phyloP scores from a whole-genome alignment of 176 grass and related monocot species.

The Avena insularis region DNA sequence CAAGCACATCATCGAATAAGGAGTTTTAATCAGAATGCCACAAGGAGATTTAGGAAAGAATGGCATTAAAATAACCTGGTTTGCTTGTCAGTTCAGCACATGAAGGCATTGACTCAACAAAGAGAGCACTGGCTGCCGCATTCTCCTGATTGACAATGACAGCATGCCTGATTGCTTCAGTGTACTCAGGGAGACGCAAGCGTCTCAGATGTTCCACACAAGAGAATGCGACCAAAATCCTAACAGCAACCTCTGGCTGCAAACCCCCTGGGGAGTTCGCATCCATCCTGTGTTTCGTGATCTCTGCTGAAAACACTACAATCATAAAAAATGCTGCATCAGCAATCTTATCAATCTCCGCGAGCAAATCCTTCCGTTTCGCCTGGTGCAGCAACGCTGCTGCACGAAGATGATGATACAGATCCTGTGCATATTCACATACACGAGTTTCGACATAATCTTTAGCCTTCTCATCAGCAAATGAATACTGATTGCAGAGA shows the following conservation, averaged over 20 bases:
- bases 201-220: conserved; percentile 92
- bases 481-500: conserved; percentile 84
- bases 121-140: conserved; percentile 47
- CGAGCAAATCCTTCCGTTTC: conserved; percentile 59
- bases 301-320: conserved; percentile 74
- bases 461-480: conserved; percentile 58
- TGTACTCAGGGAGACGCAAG: conserved; percentile 85
- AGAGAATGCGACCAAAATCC: conserved; percentile 79
- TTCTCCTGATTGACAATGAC: conserved; percentile 76
- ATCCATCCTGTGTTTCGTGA: conserved; percentile 66
- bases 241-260: conserved; percentile 62
- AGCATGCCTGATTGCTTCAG: conserved; percentile 67
- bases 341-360: conserved; percentile 66
- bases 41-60: conserved; percentile 4
- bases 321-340: conserved; percentile 93
- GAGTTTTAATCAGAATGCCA: neutral
- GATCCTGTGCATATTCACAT: conserved; percentile 65
- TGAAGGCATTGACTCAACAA: conserved; percentile 76
- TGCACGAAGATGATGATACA: conserved; percentile 68
- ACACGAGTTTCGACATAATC: conserved; percentile 58
- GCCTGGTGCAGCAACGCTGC: conserved; percentile 55
- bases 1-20: conserved; percentile 5
- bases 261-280: conserved; percentile 50
- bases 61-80: conserved; percentile 57
- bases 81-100: conserved; percentile 77